Percentiles rank a stretch among this genome's conserved stretches.
These are phyloP conservation scores for Penicillium nucicola DNA, from an alignment of 495 filamentous ascomycete species.

Conservation along the genomic window DNA sequence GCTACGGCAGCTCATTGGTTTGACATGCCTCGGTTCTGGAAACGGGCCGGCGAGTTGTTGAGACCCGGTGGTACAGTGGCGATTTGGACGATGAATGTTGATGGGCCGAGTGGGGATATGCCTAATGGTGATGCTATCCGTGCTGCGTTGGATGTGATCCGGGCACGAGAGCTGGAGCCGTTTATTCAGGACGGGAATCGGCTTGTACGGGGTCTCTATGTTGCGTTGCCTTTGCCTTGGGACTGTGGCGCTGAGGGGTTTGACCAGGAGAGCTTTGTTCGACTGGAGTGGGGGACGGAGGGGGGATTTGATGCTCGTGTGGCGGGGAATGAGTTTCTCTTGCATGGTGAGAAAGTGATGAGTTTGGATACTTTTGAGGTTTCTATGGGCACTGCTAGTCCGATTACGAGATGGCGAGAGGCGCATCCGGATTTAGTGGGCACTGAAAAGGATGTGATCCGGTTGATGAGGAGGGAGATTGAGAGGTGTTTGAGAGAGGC, in stretches of 20 bases:
- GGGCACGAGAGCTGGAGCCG: slow-evolving; percentile 26
- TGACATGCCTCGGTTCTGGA: slow-evolving; percentile 55
- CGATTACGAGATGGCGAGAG: slow-evolving; percentile 48
- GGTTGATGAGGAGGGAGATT: slow-evolving; percentile 15
- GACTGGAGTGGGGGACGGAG: slow-evolving; percentile 36
- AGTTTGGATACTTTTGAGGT: slow-evolving; percentile 31
- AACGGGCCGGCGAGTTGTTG: slow-evolving; percentile 43
- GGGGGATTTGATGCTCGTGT: slow-evolving; percentile 25
- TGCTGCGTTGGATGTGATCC: slow-evolving; percentile 25
- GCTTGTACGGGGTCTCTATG: slow-evolving; percentile 35
- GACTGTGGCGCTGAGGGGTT: slow-evolving; percentile 40
- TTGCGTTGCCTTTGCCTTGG: slow-evolving; percentile 41
- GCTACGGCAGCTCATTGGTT: slow-evolving; percentile 61
- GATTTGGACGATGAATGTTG: slow-evolving; percentile 41
- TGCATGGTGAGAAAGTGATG: slow-evolving; percentile 15
- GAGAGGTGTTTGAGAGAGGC: slow-evolving; percentile 20
- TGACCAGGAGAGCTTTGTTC: slow-evolving; percentile 32
- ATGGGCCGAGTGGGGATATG: slow-evolving; percentile 26
- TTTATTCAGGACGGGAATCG: slow-evolving; percentile 38
- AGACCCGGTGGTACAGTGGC: slow-evolving; percentile 56
- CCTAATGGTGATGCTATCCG: slow-evolving; percentile 31
- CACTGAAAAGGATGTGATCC: slow-evolving; percentile 26
- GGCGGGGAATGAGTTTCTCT: slow-evolving; percentile 18
- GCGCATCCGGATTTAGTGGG: slow-evolving; percentile 35
- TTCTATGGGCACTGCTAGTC: slow-evolving; percentile 36